Conservation (phyloP, 768 basidiomycete genomes). For the Boletellus ananas region DNA sequence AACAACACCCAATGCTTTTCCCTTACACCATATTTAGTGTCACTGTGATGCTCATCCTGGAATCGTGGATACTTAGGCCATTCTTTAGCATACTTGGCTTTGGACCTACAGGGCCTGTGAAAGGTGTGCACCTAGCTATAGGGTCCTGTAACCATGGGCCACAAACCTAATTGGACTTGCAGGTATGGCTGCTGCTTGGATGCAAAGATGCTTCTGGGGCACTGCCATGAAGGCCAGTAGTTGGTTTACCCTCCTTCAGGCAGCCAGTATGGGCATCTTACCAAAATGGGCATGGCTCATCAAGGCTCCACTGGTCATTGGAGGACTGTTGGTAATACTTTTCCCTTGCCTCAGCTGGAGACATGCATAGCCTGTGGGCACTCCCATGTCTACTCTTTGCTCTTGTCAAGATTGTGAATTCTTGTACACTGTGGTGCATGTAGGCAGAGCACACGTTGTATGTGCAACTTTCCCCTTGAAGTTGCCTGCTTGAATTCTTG, state of each 20-base stretch:
- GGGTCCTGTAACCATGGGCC: not conserved
- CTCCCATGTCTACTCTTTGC: too few relatives aligned
- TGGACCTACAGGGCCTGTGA: too few relatives aligned
- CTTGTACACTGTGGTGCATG: too few relatives aligned
- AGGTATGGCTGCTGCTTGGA: conserved; percentile 14
- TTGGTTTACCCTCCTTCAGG: conserved; percentile 16
- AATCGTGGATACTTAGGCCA: too few relatives aligned
- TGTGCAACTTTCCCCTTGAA: too few relatives aligned
- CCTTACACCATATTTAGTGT: conserved; percentile 1
- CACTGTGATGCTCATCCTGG: too few relatives aligned
- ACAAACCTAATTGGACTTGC: not conserved
- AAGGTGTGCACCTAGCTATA: conserved; percentile 4
- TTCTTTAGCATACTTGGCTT: too few relatives aligned
- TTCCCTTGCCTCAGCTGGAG: not conserved
- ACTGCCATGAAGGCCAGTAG: not conserved
- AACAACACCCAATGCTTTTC: conserved; percentile 8
- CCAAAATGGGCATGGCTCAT: conserved; percentile 11
- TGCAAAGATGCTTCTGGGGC: conserved; percentile 7
- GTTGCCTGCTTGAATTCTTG: too few relatives aligned
- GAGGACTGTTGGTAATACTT: not conserved
- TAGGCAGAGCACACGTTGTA: too few relatives aligned
- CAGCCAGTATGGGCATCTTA: conserved; percentile 8
- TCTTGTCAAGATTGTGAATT: too few relatives aligned
- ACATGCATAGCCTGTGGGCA: too few relatives aligned
- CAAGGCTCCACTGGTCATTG: not conserved